Evolutionary conservation across 768 basidiomycete genomes (phyloP).

Genomic region (Trametes cinnabarina): DNA sequence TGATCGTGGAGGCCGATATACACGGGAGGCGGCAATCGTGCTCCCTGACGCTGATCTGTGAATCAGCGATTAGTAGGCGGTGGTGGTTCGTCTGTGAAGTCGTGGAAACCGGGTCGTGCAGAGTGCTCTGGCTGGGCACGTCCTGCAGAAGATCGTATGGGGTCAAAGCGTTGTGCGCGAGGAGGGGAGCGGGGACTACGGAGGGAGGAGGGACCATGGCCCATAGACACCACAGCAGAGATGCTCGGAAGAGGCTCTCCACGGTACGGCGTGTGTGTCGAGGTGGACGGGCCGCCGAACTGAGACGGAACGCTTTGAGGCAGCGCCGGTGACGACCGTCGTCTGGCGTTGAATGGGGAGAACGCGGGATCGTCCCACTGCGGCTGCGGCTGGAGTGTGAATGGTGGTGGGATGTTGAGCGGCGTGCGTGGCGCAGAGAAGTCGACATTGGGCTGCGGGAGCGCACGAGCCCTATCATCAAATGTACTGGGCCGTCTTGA

Average conservation of each 20-base stretch:
- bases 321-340: conserved; percentile 15
- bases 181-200: conserved; percentile 13
- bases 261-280: conserved; percentile 6
- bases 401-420: conserved; percentile 48
- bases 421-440: conserved; percentile 22
- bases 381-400: conserved; percentile 63
- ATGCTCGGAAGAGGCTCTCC: conserved; percentile 13
- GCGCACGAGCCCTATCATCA: conserved; percentile 10
- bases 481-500: not conserved
- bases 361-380: conserved; percentile 57
- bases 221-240: conserved; percentile 11
- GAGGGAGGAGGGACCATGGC: not conserved
- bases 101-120: conserved; percentile 20
- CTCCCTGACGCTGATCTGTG: conserved; percentile 1
- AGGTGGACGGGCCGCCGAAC: conserved; percentile 9
- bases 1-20: conserved; percentile 21
- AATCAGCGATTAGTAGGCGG: conserved; percentile 15
- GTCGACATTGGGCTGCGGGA: conserved; percentile 23
- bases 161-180: conserved; percentile 18
- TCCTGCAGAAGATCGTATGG: conserved; percentile 20
- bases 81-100: conserved; percentile 15
- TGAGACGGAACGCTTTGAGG: conserved; percentile 4
- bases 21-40: conserved; percentile 8
- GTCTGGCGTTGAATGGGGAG: conserved; percentile 29
- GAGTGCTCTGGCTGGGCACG: conserved; percentile 15